Evolutionary conservation across 2,329 filamentous ascomycete genomes (phyloP), one percentile per base, ranked within the genome.

Genomic region (Pestalotiopsis sp.): DNA sequence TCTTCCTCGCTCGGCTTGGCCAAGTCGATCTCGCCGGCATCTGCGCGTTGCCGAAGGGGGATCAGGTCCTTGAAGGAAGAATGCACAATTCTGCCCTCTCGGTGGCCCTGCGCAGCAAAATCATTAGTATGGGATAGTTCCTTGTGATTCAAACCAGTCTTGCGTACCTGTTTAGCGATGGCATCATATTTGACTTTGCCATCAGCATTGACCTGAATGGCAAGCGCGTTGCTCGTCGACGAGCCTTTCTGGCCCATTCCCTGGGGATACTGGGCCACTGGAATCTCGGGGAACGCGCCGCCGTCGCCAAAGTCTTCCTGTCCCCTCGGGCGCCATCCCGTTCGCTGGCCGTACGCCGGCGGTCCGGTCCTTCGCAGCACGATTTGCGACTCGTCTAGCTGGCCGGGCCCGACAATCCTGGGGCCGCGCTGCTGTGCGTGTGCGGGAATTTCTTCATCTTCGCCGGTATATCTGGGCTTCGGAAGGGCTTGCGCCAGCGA

Each of bases 41-140:
- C 93, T 71, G 96, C 96, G 72, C 94, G 92, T 80, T 98, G 95
- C 70, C 96, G 90, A 69, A 99, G 86, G 6, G 96, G 96, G 71
- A 99, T 99, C 64, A 99, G 84, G 76, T 98, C 96, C 79, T 97
- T 98, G 84, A 99, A 99, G 9, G 93, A 97, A 23, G 96, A 91
- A 80, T 99, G 96, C 12, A 99, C 91, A 72, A 98, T 93, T 64
- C 95, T 88, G 69, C 89, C 90, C 23, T 94, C 93, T 77, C 87
- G 87, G 79, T 99, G 96, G 14, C 96, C 96, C 77, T 95, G 61
- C 7, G 23, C 4, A 23, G 25, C 9, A 7, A 20, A n/a, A 25
- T 5, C 7, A 23, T 64, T 49, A 64, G 61, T 23, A 49, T 45
- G 39, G 12, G 25, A 59, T 36, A 62, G 14, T 27, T 25, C 38